Conservation (phyloP, 139 green algal genomes). For the Picocystis salinarum region DNA sequence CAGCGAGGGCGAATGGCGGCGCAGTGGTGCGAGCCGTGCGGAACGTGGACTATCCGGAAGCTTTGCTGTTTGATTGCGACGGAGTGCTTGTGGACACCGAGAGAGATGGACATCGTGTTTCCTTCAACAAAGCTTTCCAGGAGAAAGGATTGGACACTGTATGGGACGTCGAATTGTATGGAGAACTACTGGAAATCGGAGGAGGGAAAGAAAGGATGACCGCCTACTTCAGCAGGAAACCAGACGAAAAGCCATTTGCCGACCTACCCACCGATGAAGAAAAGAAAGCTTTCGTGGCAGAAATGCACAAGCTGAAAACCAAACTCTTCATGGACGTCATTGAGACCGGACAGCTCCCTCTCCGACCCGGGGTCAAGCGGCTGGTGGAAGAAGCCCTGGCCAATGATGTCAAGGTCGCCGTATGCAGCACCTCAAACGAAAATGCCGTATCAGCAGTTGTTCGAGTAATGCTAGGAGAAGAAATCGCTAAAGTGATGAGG, state of each 20-base stretch:
- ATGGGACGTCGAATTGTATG: conserved; percentile 84
- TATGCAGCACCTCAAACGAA: conserved; percentile 97
- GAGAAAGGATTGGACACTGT: conserved; percentile 24
- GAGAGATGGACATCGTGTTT: conserved; percentile 65
- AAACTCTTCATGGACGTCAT: conserved; percentile 89
- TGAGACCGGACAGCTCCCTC: conserved; percentile 60
- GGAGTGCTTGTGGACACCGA: conserved; percentile 92
- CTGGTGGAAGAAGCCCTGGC: conserved; percentile 62
- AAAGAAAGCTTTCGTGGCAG: conserved; percentile 48
- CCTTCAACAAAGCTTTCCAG: conserved; percentile 89
- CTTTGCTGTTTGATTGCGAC: conserved; percentile 85
- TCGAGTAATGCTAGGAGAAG: conserved; percentile 51
- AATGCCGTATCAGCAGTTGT: conserved; percentile 84
- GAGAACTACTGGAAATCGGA: conserved; percentile 80
- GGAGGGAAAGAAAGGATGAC: conserved; percentile 98
- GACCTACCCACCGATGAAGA: conserved; percentile 11
- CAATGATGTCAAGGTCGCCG: conserved; percentile 66
- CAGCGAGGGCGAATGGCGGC: no score
- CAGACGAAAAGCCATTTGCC: neutral
- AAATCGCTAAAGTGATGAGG: conserved; percentile 35
- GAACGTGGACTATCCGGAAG: no score
- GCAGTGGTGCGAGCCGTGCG: no score
- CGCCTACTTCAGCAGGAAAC: conserved; percentile 49
- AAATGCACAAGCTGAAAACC: conserved; percentile 86
- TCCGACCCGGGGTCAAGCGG: conserved; percentile 72